Evolutionary conservation across 805 yeast species (phyloP).

Genomic region (Pichia kluyveri): DNA sequence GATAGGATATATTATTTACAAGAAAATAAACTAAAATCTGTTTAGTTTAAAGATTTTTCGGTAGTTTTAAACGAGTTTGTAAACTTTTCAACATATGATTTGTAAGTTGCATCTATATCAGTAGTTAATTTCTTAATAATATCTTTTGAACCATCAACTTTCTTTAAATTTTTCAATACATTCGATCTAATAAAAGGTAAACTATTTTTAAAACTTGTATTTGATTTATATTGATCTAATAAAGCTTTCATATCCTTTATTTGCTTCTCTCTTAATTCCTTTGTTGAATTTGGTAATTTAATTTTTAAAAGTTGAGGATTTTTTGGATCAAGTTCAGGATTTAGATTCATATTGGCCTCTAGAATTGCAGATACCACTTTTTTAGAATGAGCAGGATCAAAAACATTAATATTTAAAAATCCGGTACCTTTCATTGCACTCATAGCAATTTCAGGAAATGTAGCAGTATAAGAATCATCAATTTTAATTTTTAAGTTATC

Average conservation of each 20-base stretch:
- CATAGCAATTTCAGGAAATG: constrained; percentile 58
- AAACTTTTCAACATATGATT: constrained; percentile 51
- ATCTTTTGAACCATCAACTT: constrained; percentile 40
- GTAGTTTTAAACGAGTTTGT: constrained; percentile 45
- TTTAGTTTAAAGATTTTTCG: constrained; percentile 30
- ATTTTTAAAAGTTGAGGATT: constrained; percentile 68
- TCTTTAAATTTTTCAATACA: constrained; percentile 45
- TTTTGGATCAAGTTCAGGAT: constrained; percentile 67
- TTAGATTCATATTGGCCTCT: constrained; percentile 61
- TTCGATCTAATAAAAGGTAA: constrained; percentile 50
- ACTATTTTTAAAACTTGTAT: constrained; percentile 36
- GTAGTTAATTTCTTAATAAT: constrained; percentile 43
- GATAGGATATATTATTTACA: too few relatives aligned
- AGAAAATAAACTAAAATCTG: too few relatives aligned
- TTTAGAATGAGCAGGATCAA: constrained; percentile 70
- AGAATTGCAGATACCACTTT: constrained; percentile 62
- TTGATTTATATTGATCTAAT: constrained; percentile 53
- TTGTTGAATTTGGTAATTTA: constrained; percentile 65
- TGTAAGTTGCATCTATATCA: constrained; percentile 64
- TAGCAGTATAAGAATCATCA: constrained; percentile 35
- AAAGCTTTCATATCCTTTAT: constrained; percentile 56
- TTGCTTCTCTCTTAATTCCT: constrained; percentile 49
- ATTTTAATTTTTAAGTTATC: constrained; percentile 46
- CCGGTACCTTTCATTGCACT: constrained; percentile 58
- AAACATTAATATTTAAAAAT: constrained; percentile 68